Percentiles rank a stretch among this genome's conserved stretches.
Conservation (phyloP, 1,284 basidiomycete species). For the Phaffia rhodozyma region DNA sequence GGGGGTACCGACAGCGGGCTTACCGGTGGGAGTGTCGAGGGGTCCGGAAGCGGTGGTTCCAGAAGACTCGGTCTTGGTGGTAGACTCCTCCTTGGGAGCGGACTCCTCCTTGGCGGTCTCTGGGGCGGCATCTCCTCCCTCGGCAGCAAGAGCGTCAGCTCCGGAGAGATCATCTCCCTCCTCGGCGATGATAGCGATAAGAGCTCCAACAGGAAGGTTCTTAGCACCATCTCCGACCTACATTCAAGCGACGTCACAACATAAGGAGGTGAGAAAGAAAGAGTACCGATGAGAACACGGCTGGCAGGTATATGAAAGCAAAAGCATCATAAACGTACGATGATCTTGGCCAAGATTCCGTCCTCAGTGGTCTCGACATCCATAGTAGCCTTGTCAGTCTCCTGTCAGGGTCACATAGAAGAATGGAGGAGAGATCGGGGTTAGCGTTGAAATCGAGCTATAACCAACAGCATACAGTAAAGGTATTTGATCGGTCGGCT, state of each 20-base stretch:
- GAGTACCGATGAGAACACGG: not conserved
- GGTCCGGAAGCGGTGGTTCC: constrained; percentile 18
- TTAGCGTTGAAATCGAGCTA: constrained; percentile 2
- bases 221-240: constrained; percentile 75
- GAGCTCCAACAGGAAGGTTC: constrained; percentile 67
- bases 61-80: constrained; percentile 35
- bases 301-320: not conserved
- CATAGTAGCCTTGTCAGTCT: constrained; percentile 99
- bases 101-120: constrained; percentile 35
- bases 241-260: not conserved
- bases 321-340: constrained; percentile 33
- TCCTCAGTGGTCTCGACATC: constrained; percentile 89
- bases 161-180: constrained; percentile 85
- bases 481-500: too few relatives aligned
- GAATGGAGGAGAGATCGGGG: constrained; percentile 6
- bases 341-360: constrained; percentile 81
- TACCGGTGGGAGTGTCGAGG: constrained; percentile 29
- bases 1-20: constrained; percentile 48
- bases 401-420: constrained; percentile 41
- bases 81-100: constrained; percentile 30
- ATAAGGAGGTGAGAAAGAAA: not conserved
- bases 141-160: constrained; percentile 61
- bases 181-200: constrained; percentile 84
- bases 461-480: too few relatives aligned
- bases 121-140: constrained; percentile 33